A percentile compares a stretch with the other conserved stretches of the same genome.
Conservation (phyloP, 2,329 filamentous ascomycete genomes). For the Colletotrichum spaethianum region DNA sequence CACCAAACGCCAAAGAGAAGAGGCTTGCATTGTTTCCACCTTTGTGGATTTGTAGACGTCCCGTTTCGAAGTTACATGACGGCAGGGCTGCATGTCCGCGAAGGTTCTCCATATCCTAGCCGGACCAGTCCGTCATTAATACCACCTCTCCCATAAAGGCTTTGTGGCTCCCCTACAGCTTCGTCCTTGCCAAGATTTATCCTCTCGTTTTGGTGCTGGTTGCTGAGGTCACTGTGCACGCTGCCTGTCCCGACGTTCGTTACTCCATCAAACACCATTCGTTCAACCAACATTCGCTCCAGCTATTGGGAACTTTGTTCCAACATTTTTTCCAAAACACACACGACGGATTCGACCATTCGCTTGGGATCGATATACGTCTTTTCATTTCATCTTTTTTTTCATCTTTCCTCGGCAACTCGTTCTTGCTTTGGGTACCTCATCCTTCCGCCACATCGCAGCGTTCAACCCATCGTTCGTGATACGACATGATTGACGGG, state of each 20-base stretch:
- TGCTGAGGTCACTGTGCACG: not conserved
- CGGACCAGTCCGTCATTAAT: not conserved
- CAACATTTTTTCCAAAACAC: not conserved
- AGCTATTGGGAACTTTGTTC: not conserved
- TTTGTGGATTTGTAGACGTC: conserved; percentile 1
- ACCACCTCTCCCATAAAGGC: not conserved
- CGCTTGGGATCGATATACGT: not conserved
- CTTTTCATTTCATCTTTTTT: not conserved
- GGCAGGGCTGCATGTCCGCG: conserved; percentile 14
- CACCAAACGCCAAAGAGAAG: not conserved
- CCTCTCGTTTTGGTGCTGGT: not conserved
- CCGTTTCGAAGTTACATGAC: conserved; percentile 6
- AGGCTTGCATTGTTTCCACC: conserved; percentile 8
- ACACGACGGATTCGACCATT: not conserved
- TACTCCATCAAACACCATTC: conserved; percentile 3
- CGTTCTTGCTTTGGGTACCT: not conserved
- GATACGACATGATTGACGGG: not conserved
- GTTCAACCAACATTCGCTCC: conserved; percentile 18
- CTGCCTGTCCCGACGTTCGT: conserved; percentile 8
- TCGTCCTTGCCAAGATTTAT: not conserved
- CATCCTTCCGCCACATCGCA: not conserved
- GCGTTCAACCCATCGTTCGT: not conserved
- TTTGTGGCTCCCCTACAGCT: not conserved
- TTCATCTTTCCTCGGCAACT: not conserved
- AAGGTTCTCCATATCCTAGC: conserved; percentile 12